Conservation (phyloP, 1,284 basidiomycete genomes). For the Fomitopsis schrenkii region DNA sequence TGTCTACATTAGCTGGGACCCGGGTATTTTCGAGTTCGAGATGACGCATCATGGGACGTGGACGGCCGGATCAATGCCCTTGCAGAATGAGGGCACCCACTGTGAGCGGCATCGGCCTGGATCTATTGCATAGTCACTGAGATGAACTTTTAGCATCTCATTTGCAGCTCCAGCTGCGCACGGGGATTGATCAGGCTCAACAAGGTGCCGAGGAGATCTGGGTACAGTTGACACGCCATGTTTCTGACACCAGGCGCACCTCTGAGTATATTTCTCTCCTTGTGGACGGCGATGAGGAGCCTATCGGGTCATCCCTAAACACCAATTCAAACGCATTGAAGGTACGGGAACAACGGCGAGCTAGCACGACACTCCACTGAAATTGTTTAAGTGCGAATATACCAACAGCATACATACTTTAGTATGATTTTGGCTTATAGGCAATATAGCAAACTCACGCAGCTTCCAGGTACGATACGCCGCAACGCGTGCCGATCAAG, state of each 20-base stretch:
- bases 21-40: conserved; percentile 49
- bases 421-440: conserved; percentile 33
- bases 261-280: conserved; percentile 75
- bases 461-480: conserved; percentile 32
- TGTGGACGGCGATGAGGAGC: conserved; percentile 40
- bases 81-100: neutral
- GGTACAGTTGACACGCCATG: conserved; percentile 80
- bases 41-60: conserved; percentile 56
- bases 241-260: conserved; percentile 49
- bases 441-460: neutral
- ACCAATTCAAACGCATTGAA: conserved; percentile 15
- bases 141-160: conserved; percentile 19
- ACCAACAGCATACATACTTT: conserved; percentile 78
- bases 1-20: conserved; percentile 88
- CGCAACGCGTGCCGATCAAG: conserved; percentile 32
- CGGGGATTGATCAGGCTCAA: conserved; percentile 5
- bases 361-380: neutral
- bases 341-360: conserved; percentile 7
- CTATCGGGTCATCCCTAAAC: neutral
- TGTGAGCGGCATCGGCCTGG: neutral
- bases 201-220: conserved; percentile 49
- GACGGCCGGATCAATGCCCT: neutral
- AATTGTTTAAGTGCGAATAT: conserved; percentile 54
- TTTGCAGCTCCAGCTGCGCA: conserved; percentile 21
- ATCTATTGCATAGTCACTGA: neutral